A percentile compares a stretch with the other conserved stretches of the same genome.
Conservation (phyloP, 495 filamentous ascomycete species). For the Aspergillus affinis region DNA sequence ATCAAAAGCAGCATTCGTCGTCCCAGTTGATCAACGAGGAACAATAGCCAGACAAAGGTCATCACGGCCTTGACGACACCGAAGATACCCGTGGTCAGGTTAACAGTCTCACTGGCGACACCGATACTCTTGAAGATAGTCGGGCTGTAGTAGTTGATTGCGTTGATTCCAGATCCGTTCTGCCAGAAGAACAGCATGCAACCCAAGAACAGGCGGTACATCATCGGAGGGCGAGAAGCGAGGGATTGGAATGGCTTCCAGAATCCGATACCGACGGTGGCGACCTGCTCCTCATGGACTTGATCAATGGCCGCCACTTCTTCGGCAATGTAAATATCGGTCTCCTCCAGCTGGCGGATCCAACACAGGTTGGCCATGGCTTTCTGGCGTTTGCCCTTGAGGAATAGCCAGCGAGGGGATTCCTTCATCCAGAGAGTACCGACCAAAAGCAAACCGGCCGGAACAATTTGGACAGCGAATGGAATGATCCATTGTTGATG, state of each 20-base stretch:
- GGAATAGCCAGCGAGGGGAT: constrained; percentile 58
- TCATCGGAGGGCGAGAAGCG: constrained; percentile 41
- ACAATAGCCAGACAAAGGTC: constrained; percentile 63
- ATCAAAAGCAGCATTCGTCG: constrained; percentile 66
- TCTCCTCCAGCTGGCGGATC: constrained; percentile 58
- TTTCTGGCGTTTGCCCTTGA: constrained; percentile 46
- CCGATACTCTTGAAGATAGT: constrained; percentile 61
- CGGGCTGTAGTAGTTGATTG: constrained; percentile 66
- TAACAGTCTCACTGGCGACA: constrained; percentile 37
- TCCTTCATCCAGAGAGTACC: constrained; percentile 51
- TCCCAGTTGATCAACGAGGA: constrained; percentile 70
- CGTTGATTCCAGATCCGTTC: constrained; percentile 65
- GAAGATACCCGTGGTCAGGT: constrained; percentile 51
- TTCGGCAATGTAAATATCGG: constrained; percentile 65
- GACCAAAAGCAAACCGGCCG: constrained; percentile 47
- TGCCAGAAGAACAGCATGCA: constrained; percentile 68
- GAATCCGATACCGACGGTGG: constrained; percentile 60
- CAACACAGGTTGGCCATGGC: constrained; percentile 61
- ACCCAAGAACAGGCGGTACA: constrained; percentile 66
- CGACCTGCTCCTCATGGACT: constrained; percentile 54
- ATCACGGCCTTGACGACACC: constrained; percentile 54
- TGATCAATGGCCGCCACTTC: constrained; percentile 62
- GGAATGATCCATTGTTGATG: constrained; percentile 57
- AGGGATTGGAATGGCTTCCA: constrained; percentile 66
- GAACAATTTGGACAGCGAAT: constrained; percentile 55